Percentiles rank a stretch among this genome's conserved stretches.
Conservation (phyloP, 768 basidiomycete genomes). For the Boletus huronensis region DNA sequence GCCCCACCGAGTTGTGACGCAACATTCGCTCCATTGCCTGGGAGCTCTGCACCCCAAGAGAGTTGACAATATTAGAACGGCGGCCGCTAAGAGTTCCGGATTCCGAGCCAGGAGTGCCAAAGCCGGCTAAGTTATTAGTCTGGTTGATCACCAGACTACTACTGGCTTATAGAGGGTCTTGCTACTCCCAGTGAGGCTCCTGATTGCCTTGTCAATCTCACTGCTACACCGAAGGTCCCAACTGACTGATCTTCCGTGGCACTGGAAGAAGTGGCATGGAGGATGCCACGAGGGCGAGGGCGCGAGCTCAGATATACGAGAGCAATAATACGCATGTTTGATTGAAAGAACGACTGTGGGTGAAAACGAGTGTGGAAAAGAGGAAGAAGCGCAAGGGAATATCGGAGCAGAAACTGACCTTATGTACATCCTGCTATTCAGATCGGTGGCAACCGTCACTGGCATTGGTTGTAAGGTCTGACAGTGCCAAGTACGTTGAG, state of each 20-base stretch:
- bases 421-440: neutral
- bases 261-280: conserved; percentile 12
- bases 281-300: conserved; percentile 2
- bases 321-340: conserved; percentile 10
- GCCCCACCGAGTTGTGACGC: too few species aligned
- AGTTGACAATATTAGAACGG: neutral
- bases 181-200: too few species aligned
- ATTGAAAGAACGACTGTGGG: neutral
- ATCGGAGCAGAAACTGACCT: neutral
- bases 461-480: neutral
- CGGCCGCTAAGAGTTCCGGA: neutral
- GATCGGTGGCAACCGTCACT: neutral
- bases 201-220: neutral
- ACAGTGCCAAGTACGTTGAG: too few species aligned
- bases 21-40: too few species aligned
- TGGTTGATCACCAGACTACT: too few species aligned
- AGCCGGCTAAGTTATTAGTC: too few species aligned
- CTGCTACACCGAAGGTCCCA: too few species aligned
- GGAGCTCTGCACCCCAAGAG: too few species aligned
- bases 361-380: conserved; percentile 1
- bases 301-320: conserved; percentile 11
- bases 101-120: neutral
- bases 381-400: neutral
- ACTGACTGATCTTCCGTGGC: too few species aligned
- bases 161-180: too few species aligned